phyloP scores from a whole-genome alignment of 2,329 filamentous ascomycete genomes.

The Leptographium galeiforme region DNA sequence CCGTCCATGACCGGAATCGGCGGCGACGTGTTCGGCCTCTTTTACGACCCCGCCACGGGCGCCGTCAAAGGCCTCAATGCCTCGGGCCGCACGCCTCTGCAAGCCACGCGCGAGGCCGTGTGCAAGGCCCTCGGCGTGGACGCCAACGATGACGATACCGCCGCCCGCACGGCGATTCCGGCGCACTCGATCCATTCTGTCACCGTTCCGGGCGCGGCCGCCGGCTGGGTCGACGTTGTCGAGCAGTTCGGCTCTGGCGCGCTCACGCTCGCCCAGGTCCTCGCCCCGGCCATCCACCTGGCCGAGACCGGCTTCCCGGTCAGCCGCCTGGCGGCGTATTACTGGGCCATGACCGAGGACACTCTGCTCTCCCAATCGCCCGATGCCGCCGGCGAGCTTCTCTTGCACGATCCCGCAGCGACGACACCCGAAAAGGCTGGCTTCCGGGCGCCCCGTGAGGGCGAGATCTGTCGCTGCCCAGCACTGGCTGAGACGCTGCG shows the following conservation, averaged over 20 bases:
- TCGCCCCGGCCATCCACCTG: conserved; percentile 69
- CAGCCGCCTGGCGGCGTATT: conserved; percentile 45
- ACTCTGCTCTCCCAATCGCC: conserved; percentile 44
- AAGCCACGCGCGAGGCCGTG: conserved; percentile 56
- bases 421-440: conserved; percentile 41
- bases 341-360: conserved; percentile 14
- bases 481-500: conserved; percentile 68
- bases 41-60: conserved; percentile 67
- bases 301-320: conserved; percentile 81
- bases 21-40: conserved; percentile 89
- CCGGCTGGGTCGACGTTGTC: conserved; percentile 79
- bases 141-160: conserved; percentile 15
- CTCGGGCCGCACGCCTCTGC: conserved; percentile 65
- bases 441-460: conserved; percentile 57
- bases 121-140: conserved; percentile 52
- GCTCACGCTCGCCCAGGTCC: conserved; percentile 57
- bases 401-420: conserved; percentile 59
- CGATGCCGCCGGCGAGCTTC: conserved; percentile 63
- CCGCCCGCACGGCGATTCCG: conserved; percentile 41
- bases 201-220: conserved; percentile 49
- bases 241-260: conserved; percentile 79
- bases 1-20: conserved; percentile 84
- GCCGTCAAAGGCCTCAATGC: conserved; percentile 78
- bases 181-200: conserved; percentile 62
- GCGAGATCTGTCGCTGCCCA: conserved; percentile 77